Percentiles rank a stretch among this genome's conserved stretches.
phyloP scores from a whole-genome alignment of 805 yeast genomes.

The Nakazawaea anatomiae region DNA sequence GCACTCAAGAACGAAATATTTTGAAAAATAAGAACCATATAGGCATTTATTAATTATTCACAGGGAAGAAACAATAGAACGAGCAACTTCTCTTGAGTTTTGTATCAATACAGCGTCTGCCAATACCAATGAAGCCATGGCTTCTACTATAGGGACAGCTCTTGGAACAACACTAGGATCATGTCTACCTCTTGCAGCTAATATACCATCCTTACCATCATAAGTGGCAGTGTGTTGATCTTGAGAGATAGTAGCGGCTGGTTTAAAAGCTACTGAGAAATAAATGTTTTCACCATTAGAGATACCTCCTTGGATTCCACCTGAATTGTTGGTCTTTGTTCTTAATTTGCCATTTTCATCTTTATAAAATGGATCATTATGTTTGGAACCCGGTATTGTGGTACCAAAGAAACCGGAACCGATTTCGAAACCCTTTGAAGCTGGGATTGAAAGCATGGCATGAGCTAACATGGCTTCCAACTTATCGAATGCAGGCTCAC shows the following conservation, averaged over 20 bases:
- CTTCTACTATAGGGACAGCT: slow-evolving; percentile 97
- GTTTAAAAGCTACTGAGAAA: slow-evolving; percentile 94
- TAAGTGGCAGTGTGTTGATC: slow-evolving; percentile 86
- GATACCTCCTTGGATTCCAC: slow-evolving; percentile 98
- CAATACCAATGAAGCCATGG: slow-evolving; percentile 93
- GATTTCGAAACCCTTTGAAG: slow-evolving; percentile 96
- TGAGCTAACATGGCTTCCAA: slow-evolving; percentile 93
- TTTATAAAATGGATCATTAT: slow-evolving; percentile 79
- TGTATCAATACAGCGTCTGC: slow-evolving; percentile 85
- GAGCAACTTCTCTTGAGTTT: slow-evolving; percentile 68
- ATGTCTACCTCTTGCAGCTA: slow-evolving; percentile 97
- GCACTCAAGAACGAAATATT: no score
- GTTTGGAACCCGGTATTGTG: slow-evolving; percentile 84
- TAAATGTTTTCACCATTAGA: slow-evolving; percentile 93
- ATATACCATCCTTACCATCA: slow-evolving; percentile 80
- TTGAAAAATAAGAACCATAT: no score
- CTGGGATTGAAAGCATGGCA: slow-evolving; percentile 97
- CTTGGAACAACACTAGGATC: slow-evolving; percentile 98
- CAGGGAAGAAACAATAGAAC: slow-evolving; percentile 18
- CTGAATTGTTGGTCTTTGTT: slow-evolving; percentile 87
- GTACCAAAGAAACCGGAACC: slow-evolving; percentile 96
- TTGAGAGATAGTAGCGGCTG: slow-evolving; percentile 95
- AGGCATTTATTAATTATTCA: no score
- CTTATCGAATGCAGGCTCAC: slow-evolving; percentile 97
- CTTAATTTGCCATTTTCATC: slow-evolving; percentile 64